Evolutionary conservation across 2,329 filamentous ascomycete genomes (phyloP), one percentile per base, ranked within the genome.

Genomic region (Ophiostoma pallidulum): DNA sequence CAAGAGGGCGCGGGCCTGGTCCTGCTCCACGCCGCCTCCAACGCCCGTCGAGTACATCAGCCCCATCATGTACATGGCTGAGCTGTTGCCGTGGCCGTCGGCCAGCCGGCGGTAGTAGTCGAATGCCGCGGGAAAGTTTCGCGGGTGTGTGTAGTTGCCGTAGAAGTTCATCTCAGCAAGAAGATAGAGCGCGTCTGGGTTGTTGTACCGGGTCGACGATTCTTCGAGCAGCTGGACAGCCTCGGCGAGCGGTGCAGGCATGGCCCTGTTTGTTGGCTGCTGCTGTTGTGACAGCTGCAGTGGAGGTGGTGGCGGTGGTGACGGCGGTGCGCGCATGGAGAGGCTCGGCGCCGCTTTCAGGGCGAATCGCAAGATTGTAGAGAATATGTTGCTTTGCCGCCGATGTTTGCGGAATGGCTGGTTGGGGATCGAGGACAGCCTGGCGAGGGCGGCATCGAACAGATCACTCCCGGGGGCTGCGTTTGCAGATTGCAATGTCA

Each of bases 81-180:
- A 94, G 54, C 80, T 84, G 64, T 98, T 97, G 38, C 91, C 92
- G 55, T 84, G 77, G 50, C 82, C 64, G 16, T 75, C 73, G 3
- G 91, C 87, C 46, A 98, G 74, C 52, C 82, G 74, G 53, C 85
- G 73, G 65, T 97, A 98, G 68, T 87, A 77, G 54, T 77, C 72
- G 62, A 94, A 95, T 0, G 92, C 87, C 41, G 78, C 73, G 28
- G 77, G 72, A 56, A 95, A 88, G 61, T 96, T 81, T 54, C 83
- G 77, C 2, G 91, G 90, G 59, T 96, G 77, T 19, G 86, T 85
- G 65, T 84, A 94, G 65, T 97, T 96, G 62, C 92, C 92, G 59
- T 92, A 89, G 66, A 97, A 97, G 69, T 94, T 95, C 75, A 98
- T 83, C 62, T 98, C 87, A 16, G 87, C 92, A 20, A 98, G 74